Evolutionary conservation across 2,329 filamentous ascomycete genomes (phyloP).

Genomic region (Trichophaea hybrida): DNA sequence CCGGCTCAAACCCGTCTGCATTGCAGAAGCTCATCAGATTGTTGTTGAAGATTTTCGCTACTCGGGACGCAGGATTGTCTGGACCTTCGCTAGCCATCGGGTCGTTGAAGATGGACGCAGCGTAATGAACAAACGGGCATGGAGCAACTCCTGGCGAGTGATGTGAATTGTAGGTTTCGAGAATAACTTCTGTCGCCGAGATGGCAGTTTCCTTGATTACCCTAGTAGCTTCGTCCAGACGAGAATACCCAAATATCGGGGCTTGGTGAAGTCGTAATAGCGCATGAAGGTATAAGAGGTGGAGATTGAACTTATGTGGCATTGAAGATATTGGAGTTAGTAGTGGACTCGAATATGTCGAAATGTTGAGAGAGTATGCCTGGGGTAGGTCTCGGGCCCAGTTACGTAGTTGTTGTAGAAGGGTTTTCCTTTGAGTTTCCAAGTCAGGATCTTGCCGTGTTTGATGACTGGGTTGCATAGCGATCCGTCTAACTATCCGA

Average conservation of each 20-base stretch:
- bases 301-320: constrained; percentile 9
- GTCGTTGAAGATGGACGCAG: neutral
- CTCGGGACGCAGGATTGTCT: neutral
- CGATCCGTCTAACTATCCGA: constrained; percentile 20
- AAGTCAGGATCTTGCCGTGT: neutral
- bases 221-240: neutral
- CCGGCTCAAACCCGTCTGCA: neutral
- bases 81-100: neutral
- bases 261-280: constrained; percentile 4
- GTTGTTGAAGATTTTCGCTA: neutral
- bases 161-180: constrained; percentile 1
- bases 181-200: neutral
- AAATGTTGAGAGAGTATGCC: constrained; percentile 4
- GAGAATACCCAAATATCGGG: neutral
- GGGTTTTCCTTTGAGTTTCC: neutral
- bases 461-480: constrained; percentile 6
- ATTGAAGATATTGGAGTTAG: neutral
- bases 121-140: constrained; percentile 7
- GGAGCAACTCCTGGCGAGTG: constrained; percentile 5
- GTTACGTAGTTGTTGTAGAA: constrained; percentile 5
- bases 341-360: constrained; percentile 1
- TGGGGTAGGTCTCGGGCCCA: constrained; percentile 7
- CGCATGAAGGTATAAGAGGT: constrained; percentile 9
- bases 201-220: constrained; percentile 1
- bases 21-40: neutral